phyloP scores from a whole-genome alignment of 805 yeast species.

The Priceomyces carsonii region DNA sequence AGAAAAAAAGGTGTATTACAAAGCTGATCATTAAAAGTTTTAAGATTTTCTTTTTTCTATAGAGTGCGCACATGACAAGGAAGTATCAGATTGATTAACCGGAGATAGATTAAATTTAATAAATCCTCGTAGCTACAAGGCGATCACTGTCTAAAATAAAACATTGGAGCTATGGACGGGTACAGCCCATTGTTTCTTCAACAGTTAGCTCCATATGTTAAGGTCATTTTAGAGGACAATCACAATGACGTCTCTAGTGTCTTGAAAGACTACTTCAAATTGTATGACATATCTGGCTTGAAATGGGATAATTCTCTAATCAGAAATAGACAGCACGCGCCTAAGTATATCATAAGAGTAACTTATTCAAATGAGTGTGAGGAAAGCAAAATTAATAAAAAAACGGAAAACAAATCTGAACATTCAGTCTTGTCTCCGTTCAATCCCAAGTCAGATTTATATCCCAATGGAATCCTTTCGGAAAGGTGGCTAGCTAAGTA shows the following conservation, averaged over 20 bases:
- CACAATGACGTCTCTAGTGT: constrained; percentile 7
- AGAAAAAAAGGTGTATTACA: background rate
- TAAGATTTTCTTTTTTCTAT: background rate
- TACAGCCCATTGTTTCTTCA: constrained; percentile 27
- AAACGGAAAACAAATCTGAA: constrained; percentile 5
- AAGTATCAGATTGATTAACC: too few relatives aligned
- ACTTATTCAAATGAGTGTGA: constrained; percentile 6
- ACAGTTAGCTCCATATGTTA: constrained; percentile 37
- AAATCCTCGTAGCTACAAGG: too few relatives aligned
- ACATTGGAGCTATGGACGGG: constrained; percentile 30
- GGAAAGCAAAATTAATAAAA: constrained; percentile 3
- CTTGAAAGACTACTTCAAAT: constrained; percentile 12
- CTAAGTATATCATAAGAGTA: constrained; percentile 28
- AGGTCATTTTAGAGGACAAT: constrained; percentile 13
- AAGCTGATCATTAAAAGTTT: background rate
- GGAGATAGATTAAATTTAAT: too few relatives aligned
- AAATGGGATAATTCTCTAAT: constrained; percentile 42
- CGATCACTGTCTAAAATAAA: too few relatives aligned
- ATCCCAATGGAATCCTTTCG: constrained; percentile 32
- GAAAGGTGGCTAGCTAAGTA: constrained; percentile 39
- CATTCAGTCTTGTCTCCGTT: constrained; percentile 42
- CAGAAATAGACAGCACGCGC: constrained; percentile 33
- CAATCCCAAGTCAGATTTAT: constrained; percentile 26
- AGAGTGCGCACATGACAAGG: background rate
- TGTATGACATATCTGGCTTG: constrained; percentile 18